phyloP scores from a whole-genome alignment of 306 rosid genomes.

The Carpinus fangiana region DNA sequence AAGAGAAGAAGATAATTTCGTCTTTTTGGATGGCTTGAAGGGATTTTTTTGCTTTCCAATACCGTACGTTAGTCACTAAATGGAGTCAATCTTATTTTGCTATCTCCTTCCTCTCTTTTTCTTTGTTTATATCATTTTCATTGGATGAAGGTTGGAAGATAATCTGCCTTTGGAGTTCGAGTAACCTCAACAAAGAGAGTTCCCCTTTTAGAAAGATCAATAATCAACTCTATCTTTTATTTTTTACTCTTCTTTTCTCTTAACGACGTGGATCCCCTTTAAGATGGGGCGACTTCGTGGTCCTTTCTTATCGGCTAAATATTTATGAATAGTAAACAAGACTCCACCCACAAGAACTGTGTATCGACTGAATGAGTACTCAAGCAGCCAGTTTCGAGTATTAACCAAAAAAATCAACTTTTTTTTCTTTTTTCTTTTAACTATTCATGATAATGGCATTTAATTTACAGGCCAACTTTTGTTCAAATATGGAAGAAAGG shows the following conservation, averaged over 20 bases:
- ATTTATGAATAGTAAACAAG: too few species aligned
- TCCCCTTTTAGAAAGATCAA: neutral
- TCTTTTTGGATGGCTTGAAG: neutral
- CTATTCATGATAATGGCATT: neutral
- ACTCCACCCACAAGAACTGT: too few species aligned
- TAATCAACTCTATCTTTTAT: neutral
- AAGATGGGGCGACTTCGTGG: too few species aligned
- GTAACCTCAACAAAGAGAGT: neutral
- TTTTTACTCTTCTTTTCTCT: neutral
- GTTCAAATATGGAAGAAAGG: slow-evolving; percentile 64
- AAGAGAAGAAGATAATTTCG: neutral
- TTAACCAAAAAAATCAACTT: too few species aligned
- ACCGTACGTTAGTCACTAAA: neutral
- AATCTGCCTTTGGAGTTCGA: too few species aligned
- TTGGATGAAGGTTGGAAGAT: too few species aligned
- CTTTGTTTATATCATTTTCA: too few species aligned
- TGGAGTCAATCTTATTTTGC: neutral
- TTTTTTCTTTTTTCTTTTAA: too few species aligned
- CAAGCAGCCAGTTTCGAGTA: too few species aligned
- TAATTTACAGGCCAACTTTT: slow-evolving; percentile 63
- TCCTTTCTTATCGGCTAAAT: too few species aligned
- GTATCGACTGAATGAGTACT: too few species aligned
- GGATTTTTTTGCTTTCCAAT: neutral
- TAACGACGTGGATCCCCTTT: too few species aligned
- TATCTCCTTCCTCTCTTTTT: neutral